phyloP scores from a whole-genome alignment of 352 stramenopile species.

The Phytopythium montanum region DNA sequence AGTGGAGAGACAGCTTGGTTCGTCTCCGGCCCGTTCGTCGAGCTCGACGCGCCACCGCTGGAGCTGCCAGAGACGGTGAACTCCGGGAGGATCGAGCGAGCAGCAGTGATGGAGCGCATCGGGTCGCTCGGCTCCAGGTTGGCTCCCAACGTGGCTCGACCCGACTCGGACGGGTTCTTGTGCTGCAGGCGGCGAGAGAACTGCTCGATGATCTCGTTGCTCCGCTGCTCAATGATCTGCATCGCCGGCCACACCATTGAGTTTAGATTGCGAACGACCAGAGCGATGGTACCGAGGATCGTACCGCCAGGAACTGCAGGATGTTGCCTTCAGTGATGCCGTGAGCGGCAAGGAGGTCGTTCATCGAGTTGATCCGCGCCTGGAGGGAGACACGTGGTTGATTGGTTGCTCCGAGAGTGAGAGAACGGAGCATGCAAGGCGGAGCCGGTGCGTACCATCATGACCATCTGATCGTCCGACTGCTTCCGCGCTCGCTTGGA shows the following conservation, averaged over 20 bases:
- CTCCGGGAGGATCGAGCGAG: constrained; percentile 41
- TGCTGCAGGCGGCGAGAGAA: constrained; percentile 65
- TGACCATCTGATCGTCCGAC: constrained; percentile 67
- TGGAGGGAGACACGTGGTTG: constrained; percentile 16
- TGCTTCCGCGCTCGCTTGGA: constrained; percentile 55
- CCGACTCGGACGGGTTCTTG: constrained; percentile 57
- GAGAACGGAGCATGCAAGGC: neutral
- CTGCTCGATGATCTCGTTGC: constrained; percentile 77
- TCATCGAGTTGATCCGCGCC: constrained; percentile 85
- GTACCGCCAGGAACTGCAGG: constrained; percentile 72
- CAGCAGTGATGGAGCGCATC: constrained; percentile 44
- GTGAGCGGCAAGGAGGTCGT: constrained; percentile 71
- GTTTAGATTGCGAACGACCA: too few relatives aligned
- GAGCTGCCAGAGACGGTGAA: constrained; percentile 5
- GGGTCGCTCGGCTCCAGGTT: constrained; percentile 69
- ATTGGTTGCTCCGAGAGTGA: neutral
- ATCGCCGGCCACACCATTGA: neutral
- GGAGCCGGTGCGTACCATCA: constrained; percentile 41
- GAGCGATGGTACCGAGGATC: too few relatives aligned
- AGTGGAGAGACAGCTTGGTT: constrained; percentile 2
- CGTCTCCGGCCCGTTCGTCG: neutral
- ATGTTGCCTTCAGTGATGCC: constrained; percentile 82
- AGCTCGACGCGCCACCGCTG: neutral
- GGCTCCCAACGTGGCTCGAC: constrained; percentile 50
- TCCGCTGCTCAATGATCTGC: constrained; percentile 80